These are phyloP conservation scores for Darksidea phi DNA, from an alignment of 495 filamentous ascomycete species.

Conservation along the genomic window DNA sequence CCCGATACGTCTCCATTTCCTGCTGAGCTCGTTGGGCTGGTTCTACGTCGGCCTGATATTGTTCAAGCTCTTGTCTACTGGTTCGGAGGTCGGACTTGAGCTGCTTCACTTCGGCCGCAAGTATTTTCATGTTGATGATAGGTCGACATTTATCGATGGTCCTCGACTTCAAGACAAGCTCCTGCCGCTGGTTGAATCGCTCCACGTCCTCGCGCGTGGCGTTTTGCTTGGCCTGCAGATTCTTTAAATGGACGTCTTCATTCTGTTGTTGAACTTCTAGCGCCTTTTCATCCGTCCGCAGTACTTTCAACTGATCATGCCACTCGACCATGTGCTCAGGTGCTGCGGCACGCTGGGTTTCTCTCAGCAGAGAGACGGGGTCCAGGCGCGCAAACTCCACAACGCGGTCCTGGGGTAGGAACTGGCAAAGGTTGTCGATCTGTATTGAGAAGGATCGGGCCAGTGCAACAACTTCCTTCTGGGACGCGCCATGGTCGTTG, in stretches of 20 bases:
- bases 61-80: conserved; percentile 52
- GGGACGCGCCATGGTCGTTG: conserved; percentile 58
- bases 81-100: background rate
- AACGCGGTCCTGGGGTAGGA: conserved; percentile 94
- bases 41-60: conserved; percentile 55
- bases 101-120: conserved; percentile 41
- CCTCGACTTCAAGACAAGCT: conserved; percentile 63
- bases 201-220: conserved; percentile 79
- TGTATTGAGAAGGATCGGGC: conserved; percentile 76
- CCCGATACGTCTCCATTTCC: conserved; percentile 38
- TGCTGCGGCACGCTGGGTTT: conserved; percentile 85
- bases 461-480: conserved; percentile 62
- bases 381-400: conserved; percentile 87
- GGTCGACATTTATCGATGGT: conserved; percentile 65
- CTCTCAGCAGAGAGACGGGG: conserved; percentile 77
- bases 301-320: conserved; percentile 70
- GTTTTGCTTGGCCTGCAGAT: conserved; percentile 71
- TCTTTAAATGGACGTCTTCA: conserved; percentile 61
- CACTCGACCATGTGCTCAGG: conserved; percentile 73
- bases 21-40: conserved; percentile 47
- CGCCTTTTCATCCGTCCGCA: conserved; percentile 68
- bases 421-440: conserved; percentile 97
- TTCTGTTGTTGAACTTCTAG: conserved; percentile 57
- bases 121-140: conserved; percentile 60
- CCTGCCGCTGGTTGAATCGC: conserved; percentile 70